Conservation (phyloP, 148 eudicot genomes). For the Cornus kousa region DNA sequence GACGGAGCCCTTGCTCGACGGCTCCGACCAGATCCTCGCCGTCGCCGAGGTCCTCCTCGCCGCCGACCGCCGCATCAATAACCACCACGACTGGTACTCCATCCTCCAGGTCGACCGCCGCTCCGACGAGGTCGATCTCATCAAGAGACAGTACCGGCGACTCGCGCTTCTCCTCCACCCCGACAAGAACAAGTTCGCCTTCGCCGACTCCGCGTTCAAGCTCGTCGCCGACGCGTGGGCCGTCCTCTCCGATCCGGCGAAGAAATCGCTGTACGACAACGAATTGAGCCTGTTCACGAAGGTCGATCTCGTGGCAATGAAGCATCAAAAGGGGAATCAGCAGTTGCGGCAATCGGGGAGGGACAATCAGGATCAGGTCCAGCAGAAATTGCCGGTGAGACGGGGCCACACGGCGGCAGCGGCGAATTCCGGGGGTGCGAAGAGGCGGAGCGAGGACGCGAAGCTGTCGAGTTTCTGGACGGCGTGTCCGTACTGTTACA, state of each 20-base stretch:
- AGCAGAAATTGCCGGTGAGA: slow-evolving; percentile 54
- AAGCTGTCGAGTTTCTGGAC: slow-evolving; percentile 62
- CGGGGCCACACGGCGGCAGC: slow-evolving; percentile 26
- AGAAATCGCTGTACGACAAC: slow-evolving; percentile 36
- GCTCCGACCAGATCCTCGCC: slow-evolving; percentile 88
- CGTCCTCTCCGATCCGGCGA: slow-evolving; percentile 42
- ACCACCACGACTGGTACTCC: slow-evolving; percentile 65
- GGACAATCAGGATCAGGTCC: slow-evolving; percentile 1
- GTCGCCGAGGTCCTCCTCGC: slow-evolving; percentile 71
- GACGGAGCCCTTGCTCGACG: slow-evolving; percentile 67
- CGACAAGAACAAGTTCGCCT: slow-evolving; percentile 64
- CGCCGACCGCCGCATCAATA: slow-evolving; percentile 48
- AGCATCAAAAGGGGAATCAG: slow-evolving; percentile 7
- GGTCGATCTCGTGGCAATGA: slow-evolving; percentile 45
- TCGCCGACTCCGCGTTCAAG: slow-evolving; percentile 64
- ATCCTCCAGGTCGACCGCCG: slow-evolving; percentile 59
- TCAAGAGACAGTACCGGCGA: slow-evolving; percentile 69
- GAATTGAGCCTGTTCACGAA: slow-evolving; percentile 38
- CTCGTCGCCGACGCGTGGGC: slow-evolving; percentile 86
- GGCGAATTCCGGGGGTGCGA: slow-evolving; percentile 9
- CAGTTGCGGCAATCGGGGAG: background rate
- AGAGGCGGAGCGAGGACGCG: background rate
- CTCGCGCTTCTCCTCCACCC: slow-evolving; percentile 85
- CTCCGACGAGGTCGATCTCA: slow-evolving; percentile 44
- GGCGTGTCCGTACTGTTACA: slow-evolving; percentile 83